Evolutionary conservation across 1,284 basidiomycete species (phyloP), one percentile per base, ranked within the genome.

Genomic region (Fomitiporia mediterranea): DNA sequence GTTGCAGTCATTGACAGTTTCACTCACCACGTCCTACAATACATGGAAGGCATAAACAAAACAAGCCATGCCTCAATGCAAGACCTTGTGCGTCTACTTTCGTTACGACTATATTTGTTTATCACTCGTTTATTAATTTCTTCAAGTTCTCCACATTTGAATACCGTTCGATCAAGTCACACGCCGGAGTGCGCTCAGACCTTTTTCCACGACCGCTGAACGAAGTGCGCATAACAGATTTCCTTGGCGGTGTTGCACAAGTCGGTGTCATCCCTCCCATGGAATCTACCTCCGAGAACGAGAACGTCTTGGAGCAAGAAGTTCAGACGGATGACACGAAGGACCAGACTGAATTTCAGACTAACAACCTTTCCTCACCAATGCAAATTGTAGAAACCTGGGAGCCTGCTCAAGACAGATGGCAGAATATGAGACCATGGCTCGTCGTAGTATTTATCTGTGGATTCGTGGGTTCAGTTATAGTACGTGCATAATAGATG

Each of bases 1-100:
- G 91, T 98, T 0, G 89, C 95, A 0, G 91, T 99, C 52, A 98
- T 98, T 59, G 97, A 99, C 67, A 83, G 88, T 15, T 99, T 86
- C 69, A 99, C 96, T 0, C 95, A 98, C 70, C 90, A 91, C 66
- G 79, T 96, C 25, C 80, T 99, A 8, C 82, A 94, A 62, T 96
- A 84, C 69, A 86, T 99, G 79, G 96, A 98, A 70, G 80, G 82
- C 6, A 86, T 97, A 64, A 91, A 94, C 70, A 98, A 97, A 71
- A 94, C 93, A 0, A 90, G 85, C 42, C 81, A 85, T 39, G 76
- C 78, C 2, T 90, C 91, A 3, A 79, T 98, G 74, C 79, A 88
- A 59, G 91, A 98, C 63, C 79, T 99, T 53, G 94, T 95, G 61
- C 47, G 87, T 73, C 19, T 21, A 34, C 38, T 48, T 43, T 38